These are phyloP conservation scores for Angophora floribunda DNA, from an alignment of 345 rosid species.

Conservation along the genomic window DNA sequence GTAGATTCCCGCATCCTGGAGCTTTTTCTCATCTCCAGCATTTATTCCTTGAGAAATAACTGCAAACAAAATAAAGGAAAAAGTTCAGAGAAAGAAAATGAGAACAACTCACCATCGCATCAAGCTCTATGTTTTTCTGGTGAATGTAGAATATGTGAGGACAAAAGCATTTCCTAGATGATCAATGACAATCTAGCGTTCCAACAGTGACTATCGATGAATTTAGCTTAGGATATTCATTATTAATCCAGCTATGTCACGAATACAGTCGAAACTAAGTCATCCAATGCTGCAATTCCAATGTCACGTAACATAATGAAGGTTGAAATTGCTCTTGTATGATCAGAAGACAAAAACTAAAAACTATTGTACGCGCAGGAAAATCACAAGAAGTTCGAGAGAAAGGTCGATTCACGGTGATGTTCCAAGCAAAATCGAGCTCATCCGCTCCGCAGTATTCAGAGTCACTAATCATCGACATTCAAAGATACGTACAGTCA, in stretches of 20 bases:
- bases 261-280: not conserved
- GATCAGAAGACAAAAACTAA: not conserved
- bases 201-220: not conserved
- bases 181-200: not conserved
- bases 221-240: not conserved
- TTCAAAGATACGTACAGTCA: not conserved
- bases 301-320: not conserved
- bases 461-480: too few species aligned
- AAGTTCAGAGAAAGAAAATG: not conserved
- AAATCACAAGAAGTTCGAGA: not conserved
- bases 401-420: not conserved
- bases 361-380: not conserved
- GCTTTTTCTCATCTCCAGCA: slow-evolving; percentile 86
- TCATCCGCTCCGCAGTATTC: too few species aligned
- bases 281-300: not conserved
- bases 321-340: not conserved
- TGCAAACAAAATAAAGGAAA: slow-evolving; percentile 7
- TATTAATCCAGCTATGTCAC: not conserved
- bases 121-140: not conserved
- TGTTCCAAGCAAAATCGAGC: not conserved
- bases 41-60: slow-evolving; percentile 79
- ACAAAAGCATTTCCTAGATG: not conserved
- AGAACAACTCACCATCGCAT: too few species aligned
- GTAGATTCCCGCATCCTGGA: slow-evolving; percentile 92
- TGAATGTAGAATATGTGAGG: not conserved